phyloP scores from a whole-genome alignment of 1,284 basidiomycete species.

The Lentinus polychrous region DNA sequence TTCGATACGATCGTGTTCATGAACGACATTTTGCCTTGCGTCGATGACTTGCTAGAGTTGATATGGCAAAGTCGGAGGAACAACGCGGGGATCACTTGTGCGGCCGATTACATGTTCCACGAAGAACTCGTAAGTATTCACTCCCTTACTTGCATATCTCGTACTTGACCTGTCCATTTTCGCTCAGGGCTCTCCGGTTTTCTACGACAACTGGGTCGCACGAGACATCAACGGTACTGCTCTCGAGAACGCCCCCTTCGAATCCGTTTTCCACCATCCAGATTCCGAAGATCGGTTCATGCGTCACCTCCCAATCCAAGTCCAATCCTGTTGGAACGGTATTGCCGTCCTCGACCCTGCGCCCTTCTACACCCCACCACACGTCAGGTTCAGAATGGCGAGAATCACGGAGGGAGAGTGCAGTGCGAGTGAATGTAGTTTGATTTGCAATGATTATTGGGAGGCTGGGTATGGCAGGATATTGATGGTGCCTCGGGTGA shows the following conservation, averaged over 20 bases:
- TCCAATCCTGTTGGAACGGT: constrained; percentile 96
- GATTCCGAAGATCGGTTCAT: constrained; percentile 77
- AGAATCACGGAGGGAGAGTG: constrained; percentile 78
- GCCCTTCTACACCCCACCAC: constrained; percentile 84
- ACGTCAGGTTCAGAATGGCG: constrained; percentile 92
- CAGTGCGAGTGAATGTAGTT: constrained; percentile 86
- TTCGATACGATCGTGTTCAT: constrained; percentile 96
- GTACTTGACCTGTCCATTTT: not conserved
- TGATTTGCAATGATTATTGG: constrained; percentile 97
- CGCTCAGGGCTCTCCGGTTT: constrained; percentile 72
- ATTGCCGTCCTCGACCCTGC: constrained; percentile 90
- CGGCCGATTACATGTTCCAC: constrained; percentile 97
- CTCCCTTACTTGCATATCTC: not conserved
- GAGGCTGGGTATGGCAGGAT: constrained; percentile 89
- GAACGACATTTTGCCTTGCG: constrained; percentile 95
- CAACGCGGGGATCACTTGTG: constrained; percentile 95
- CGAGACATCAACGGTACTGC: constrained; percentile 96
- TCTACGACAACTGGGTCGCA: constrained; percentile 98
- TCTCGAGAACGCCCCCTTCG: constrained; percentile 93
- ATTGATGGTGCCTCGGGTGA: constrained; percentile 93
- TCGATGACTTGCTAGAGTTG: constrained; percentile 92
- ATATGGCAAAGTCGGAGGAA: constrained; percentile 89
- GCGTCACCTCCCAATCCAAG: constrained; percentile 86
- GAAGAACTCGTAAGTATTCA: constrained; percentile 67
- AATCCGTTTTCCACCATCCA: constrained; percentile 82